Percentiles rank a stretch among this genome's conserved stretches.
These are phyloP conservation scores for Drosera capensis DNA, from an alignment of 148 eudicot species.

Conservation along the genomic window DNA sequence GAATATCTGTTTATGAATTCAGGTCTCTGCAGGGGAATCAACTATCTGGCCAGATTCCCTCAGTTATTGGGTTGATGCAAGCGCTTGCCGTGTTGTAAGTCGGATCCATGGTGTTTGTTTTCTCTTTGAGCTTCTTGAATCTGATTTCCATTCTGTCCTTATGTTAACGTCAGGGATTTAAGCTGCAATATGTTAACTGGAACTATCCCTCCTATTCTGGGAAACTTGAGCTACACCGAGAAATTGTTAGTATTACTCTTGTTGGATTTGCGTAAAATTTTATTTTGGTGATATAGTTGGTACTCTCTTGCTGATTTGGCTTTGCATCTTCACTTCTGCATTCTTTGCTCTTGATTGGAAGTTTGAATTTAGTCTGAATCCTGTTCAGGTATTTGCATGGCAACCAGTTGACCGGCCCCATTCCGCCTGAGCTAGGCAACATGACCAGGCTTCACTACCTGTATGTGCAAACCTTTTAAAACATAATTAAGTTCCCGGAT, in stretches of 20 bases:
- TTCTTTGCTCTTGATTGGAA: not conserved
- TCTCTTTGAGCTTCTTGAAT: not conserved
- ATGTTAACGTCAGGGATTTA: constrained; percentile 39
- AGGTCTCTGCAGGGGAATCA: constrained; percentile 92
- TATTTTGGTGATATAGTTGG: not conserved
- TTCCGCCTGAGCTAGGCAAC: constrained; percentile 94
- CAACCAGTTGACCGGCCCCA: constrained; percentile 69
- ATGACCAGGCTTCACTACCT: constrained; percentile 93
- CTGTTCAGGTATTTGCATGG: constrained; percentile 73
- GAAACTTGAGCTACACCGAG: constrained; percentile 85
- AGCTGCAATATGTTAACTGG: constrained; percentile 87
- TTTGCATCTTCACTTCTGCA: not conserved
- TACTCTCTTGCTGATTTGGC: not conserved
- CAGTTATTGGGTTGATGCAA: constrained; percentile 97
- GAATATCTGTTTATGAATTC: not conserved
- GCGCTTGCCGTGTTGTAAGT: constrained; percentile 98
- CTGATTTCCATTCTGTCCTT: not conserved
- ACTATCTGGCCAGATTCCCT: constrained; percentile 71
- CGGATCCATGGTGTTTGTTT: not conserved
- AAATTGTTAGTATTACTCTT: constrained; percentile 46
- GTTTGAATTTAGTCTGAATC: constrained; percentile 1
- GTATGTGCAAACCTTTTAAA: constrained; percentile 18
- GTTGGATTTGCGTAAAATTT: not conserved
- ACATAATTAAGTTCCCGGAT: not conserved
- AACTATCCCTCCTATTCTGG: constrained; percentile 77